Base-by-base conservation (phyloP, 805 yeast genomes). In the Wickerhamomyces chambardii region DNA sequence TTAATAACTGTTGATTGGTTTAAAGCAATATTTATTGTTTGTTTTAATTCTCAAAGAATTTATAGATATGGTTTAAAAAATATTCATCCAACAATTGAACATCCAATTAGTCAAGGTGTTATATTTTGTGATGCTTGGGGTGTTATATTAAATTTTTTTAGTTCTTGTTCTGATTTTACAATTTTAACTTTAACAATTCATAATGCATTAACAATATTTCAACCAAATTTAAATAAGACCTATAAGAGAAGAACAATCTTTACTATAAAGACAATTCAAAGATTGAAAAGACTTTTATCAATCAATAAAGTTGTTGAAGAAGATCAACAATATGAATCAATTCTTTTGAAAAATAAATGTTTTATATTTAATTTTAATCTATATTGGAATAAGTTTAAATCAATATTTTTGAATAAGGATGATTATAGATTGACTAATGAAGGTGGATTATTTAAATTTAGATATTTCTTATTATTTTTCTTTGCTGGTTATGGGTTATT, bases 41-140 rank as follows among this genome's bases (percentile, higher is more conserved):
- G 32, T 10, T 28, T 32, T 12, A 35, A 27, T 19, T 15, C 28
- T 10, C 14, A 18, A 10, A 37, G 41, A 4, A 11, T 37, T 6
- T 17, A 7, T 8, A 14, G 27, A 11, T 12, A 6, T 4, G 27
- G 15, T 24, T 11, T 11, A 12, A 2, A 24, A 11, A 14, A 24
- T 24, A 6, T n/a, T n/a, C n/a, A n/a, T n/a, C n/a, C n/a, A n/a
- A n/a, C n/a, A n/a, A n/a, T 14, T 24, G 27, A 24, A 12, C n/a
- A 24, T 24, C 7, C 12, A 11, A 11, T 24, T 6, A 19, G 22
- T 19, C 10, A 19, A 19, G 22, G 10, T 8, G 22, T 8, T 19
- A 11, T 11, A 14, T 38, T 45, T 17, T 50, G 54, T 30, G 43
- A 50, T 31, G 45, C 36, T 3, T 34, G 43, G 32, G 53, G 53